phyloP scores from a whole-genome alignment of 2,329 filamentous ascomycete genomes.

The Huntiella abstrusa region DNA sequence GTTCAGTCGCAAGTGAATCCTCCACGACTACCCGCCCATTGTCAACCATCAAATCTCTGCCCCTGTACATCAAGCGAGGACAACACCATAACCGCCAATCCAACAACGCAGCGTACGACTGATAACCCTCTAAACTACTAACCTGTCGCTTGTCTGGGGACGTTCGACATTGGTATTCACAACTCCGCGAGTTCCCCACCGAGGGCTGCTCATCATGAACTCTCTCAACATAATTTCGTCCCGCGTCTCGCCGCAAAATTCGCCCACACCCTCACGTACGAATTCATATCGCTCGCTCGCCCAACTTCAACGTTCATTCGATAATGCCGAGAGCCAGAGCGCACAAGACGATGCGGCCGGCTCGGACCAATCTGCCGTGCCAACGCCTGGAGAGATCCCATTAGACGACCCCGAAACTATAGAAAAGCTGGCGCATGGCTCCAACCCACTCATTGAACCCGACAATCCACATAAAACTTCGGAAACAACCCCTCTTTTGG shows the following conservation, averaged over 20 bases:
- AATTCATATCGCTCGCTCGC: constrained; percentile 39
- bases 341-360: constrained; percentile 21
- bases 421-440: constrained; percentile 12
- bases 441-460: constrained; percentile 17
- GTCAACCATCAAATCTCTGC: too few species aligned
- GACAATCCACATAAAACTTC: constrained; percentile 12
- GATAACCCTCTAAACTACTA: too few species aligned
- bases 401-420: constrained; percentile 9
- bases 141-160: too few species aligned
- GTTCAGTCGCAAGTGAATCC: too few species aligned
- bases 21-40: too few species aligned
- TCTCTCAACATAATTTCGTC: constrained; percentile 86
- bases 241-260: constrained; percentile 49
- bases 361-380: constrained; percentile 12
- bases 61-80: too few species aligned
- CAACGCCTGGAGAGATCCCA: constrained; percentile 19
- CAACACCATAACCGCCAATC: too few species aligned
- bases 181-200: too few species aligned
- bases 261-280: constrained; percentile 36
- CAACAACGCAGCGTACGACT: too few species aligned
- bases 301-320: constrained; percentile 21
- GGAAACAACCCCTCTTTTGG: constrained; percentile 50
- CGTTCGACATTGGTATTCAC: too few species aligned
- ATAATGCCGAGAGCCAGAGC: constrained; percentile 15
- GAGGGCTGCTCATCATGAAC: constrained; percentile 51